phyloP scores from a whole-genome alignment of 176 grass and related monocot genomes.

The Olyra latifolia region DNA sequence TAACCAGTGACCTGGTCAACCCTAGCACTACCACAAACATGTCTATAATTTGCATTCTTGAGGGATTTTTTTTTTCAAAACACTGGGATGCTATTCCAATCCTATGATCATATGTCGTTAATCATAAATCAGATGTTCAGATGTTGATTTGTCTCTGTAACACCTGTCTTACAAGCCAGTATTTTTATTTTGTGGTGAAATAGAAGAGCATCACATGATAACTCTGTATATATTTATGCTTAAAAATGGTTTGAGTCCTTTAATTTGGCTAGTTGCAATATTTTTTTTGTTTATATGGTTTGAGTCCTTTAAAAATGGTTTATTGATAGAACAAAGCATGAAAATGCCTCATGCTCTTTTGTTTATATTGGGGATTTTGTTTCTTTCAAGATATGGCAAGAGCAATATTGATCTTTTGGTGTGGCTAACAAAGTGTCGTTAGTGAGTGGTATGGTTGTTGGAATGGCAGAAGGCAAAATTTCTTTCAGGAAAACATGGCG shows the following conservation, averaged over 20 bases:
- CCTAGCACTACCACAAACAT: neutral
- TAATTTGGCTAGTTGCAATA: neutral
- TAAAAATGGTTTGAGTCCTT: neutral
- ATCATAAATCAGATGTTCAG: neutral
- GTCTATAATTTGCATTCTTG: neutral
- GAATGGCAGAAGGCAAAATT: neutral
- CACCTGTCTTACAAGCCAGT: neutral
- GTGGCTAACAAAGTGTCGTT: neutral
- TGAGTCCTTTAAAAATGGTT: too few relatives aligned
- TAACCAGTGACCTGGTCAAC: neutral
- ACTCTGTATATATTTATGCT: neutral
- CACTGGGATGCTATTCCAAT: neutral
- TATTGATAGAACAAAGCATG: neutral
- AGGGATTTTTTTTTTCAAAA: neutral
- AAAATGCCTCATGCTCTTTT: neutral
- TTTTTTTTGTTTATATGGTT: too few relatives aligned
- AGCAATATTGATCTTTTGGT: neutral
- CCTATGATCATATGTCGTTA: neutral
- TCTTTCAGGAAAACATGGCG: neutral
- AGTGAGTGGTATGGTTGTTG: neutral
- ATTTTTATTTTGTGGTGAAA: neutral
- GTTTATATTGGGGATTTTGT: neutral
- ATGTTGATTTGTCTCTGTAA: neutral
- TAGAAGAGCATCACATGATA: neutral
- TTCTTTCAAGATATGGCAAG: neutral